phyloP scores from a whole-genome alignment of 2,329 filamentous ascomycete species.

The Tolypocladium ophioglossoides region DNA sequence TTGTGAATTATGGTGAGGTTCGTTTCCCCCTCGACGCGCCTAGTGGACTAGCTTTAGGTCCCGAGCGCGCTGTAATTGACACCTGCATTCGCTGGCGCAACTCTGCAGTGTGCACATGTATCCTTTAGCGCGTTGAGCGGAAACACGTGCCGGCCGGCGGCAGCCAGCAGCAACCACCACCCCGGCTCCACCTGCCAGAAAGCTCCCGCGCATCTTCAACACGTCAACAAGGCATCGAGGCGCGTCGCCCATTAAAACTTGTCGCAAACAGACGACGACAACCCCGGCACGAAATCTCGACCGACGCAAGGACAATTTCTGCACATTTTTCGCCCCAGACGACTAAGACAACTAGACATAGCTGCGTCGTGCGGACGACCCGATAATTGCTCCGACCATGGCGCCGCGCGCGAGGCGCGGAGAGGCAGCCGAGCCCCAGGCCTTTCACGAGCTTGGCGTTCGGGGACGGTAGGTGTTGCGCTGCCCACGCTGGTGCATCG shows the following conservation, averaged over 20 bases:
- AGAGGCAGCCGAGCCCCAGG: conserved; percentile 19
- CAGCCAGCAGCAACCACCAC: not conserved
- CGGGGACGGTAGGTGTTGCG: conserved; percentile 25
- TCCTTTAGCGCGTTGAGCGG: too few species aligned
- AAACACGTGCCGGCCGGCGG: too few species aligned
- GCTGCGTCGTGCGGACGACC: not conserved
- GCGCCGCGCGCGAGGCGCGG: conserved; percentile 21
- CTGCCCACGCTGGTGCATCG: not conserved
- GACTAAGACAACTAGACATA: not conserved
- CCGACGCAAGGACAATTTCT: not conserved
- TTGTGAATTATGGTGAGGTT: not conserved
- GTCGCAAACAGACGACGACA: not conserved
- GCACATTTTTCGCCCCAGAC: not conserved
- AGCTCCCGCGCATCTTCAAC: conserved; percentile 2
- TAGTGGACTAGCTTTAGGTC: too few species aligned
- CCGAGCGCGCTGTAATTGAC: too few species aligned
- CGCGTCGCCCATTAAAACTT: not conserved
- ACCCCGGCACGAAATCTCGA: not conserved
- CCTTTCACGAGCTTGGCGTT: conserved; percentile 22
- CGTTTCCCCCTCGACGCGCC: too few species aligned
- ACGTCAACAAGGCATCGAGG: conserved; percentile 8
- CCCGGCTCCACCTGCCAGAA: not conserved
- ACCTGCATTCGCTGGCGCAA: too few species aligned
- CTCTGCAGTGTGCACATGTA: too few species aligned
- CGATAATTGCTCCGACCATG: conserved; percentile 12